phyloP scores from a whole-genome alignment of 1,284 basidiomycete genomes.

The Rhodotorula sp. region DNA sequence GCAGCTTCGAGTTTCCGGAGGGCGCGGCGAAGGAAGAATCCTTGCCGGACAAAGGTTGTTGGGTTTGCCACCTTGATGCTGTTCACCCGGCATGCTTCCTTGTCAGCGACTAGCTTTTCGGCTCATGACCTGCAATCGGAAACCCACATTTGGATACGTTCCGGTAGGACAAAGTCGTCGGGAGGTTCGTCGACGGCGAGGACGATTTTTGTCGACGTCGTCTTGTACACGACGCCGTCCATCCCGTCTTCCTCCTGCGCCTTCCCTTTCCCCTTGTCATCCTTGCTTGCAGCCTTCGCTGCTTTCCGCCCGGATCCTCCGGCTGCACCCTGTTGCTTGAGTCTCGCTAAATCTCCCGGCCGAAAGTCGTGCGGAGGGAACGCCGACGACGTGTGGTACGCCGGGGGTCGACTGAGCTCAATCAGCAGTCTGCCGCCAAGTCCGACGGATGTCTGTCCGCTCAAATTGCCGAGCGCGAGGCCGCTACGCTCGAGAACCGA shows the following conservation, averaged over 20 bases:
- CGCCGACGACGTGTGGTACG: conserved; percentile 3
- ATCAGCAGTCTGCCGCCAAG: conserved; percentile 41
- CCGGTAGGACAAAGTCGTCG: conserved; percentile 31
- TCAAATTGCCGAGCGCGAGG: conserved; percentile 17
- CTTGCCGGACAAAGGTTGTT: conserved; percentile 31
- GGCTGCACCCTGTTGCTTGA: background rate
- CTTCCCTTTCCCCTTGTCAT: conserved; percentile 18
- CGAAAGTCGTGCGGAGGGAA: conserved; percentile 40
- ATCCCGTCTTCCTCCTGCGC: conserved; percentile 19
- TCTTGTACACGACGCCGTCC: conserved; percentile 43
- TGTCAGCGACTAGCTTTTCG: background rate
- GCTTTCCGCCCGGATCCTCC: background rate
- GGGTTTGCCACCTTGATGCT: conserved; percentile 38
- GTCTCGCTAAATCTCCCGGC: conserved; percentile 32
- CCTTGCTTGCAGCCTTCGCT: background rate
- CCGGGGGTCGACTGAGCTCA: conserved; percentile 34
- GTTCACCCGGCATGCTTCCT: rapidly evolving
- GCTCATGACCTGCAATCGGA: background rate
- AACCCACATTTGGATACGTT: conserved; percentile 32
- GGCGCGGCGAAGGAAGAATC: conserved; percentile 12
- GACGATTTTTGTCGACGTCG: conserved; percentile 37
- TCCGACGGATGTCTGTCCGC: conserved; percentile 26
- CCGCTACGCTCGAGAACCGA: conserved; percentile 2
- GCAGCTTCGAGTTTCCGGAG: conserved; percentile 16
- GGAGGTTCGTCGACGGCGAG: conserved; percentile 35